Conservation (phyloP, 202 grass and related monocot genomes). For the Saccharum hybrid region DNA sequence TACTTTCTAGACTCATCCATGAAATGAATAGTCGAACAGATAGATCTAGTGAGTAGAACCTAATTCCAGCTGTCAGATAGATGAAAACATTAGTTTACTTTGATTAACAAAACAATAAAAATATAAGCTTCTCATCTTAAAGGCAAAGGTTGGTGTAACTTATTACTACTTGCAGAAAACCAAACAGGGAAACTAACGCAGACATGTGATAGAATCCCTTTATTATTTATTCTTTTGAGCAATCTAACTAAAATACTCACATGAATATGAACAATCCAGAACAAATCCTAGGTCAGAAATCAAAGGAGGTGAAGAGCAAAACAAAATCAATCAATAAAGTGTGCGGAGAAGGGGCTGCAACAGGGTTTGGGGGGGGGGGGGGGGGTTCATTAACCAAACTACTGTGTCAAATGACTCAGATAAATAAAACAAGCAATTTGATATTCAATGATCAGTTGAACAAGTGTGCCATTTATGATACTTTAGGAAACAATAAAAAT, state of each 20-base stretch:
- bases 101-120: constrained; percentile 38
- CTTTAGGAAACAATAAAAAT: constrained; percentile 4
- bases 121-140: background rate
- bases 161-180: background rate
- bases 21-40: constrained; percentile 34
- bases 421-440: constrained; percentile 26
- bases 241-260: constrained; percentile 15
- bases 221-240: background rate
- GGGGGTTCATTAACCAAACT: background rate
- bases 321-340: background rate
- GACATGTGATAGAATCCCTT: background rate
- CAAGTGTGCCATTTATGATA: constrained; percentile 14
- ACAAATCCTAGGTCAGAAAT: background rate
- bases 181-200: background rate
- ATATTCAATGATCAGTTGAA: constrained; percentile 10
- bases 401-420: constrained; percentile 19
- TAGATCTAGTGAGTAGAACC: background rate
- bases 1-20: background rate
- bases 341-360: background rate
- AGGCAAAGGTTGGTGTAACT: background rate
- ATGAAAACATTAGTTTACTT: background rate
- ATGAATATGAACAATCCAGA: background rate
- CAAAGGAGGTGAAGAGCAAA: background rate
- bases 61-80: constrained; percentile 15
- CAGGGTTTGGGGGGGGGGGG: no score